Evolutionary conservation across 148 eudicot species (phyloP).

Genomic region (Amaranthus cruentus): DNA sequence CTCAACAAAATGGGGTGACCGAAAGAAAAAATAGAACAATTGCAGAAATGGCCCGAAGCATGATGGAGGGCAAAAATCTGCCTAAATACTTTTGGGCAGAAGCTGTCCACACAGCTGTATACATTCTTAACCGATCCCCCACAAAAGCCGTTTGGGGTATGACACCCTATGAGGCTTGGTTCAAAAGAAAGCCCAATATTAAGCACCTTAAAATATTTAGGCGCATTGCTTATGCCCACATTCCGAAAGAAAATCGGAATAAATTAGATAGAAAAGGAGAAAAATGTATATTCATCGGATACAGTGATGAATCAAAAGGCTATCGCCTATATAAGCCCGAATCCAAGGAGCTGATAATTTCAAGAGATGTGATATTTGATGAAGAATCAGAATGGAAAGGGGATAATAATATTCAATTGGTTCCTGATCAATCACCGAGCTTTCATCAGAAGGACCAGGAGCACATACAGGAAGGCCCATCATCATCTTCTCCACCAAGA

Average conservation of each 20-base stretch:
- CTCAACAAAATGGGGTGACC: constrained; percentile 13
- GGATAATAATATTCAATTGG: neutral
- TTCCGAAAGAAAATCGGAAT: neutral
- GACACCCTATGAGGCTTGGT: constrained; percentile 20
- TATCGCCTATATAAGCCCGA: neutral
- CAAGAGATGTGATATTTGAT: constrained; percentile 11
- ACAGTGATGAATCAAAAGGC: constrained; percentile 6
- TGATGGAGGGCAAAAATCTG: constrained; percentile 4
- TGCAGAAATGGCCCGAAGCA: constrained; percentile 11
- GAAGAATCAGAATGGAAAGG: neutral
- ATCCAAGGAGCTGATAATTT: neutral
- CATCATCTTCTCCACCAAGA: neutral
- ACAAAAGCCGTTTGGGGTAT: neutral
- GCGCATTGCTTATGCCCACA: constrained; percentile 11
- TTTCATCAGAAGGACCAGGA: neutral
- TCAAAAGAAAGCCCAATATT: constrained; percentile 3
- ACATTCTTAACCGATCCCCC: constrained; percentile 13
- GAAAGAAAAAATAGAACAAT: constrained; percentile 2
- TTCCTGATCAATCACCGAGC: neutral
- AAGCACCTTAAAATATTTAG: constrained; percentile 17
- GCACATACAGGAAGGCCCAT: neutral
- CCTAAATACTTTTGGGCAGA: constrained; percentile 16
- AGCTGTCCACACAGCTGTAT: constrained; percentile 1
- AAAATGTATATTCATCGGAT: constrained; percentile 8
- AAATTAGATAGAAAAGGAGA: constrained; percentile 16